These are phyloP conservation scores for Aspergillus novoparasiticus DNA, from an alignment of 2,329 filamentous ascomycete genomes.

Conservation along the genomic window DNA sequence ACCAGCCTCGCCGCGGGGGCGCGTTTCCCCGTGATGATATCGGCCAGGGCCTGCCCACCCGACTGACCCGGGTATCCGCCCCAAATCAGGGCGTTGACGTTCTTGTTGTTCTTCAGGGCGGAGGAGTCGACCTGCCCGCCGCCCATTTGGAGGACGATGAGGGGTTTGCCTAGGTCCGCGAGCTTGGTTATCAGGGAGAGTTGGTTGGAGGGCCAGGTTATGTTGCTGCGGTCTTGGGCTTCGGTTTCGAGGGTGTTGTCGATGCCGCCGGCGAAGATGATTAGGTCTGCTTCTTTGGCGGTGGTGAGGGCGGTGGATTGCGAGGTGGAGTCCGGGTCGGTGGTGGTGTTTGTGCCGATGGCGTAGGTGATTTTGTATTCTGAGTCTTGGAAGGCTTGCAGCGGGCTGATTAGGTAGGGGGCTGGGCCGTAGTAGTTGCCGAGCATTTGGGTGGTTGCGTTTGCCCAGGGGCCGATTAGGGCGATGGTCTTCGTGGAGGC, in stretches of 20 bases:
- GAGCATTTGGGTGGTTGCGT: conserved; percentile 59
- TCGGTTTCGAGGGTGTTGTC: conserved; percentile 48
- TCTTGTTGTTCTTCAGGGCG: conserved; percentile 39
- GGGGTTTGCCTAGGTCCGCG: conserved; percentile 39
- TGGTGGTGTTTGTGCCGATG: conserved; percentile 37
- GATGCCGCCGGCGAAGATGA: conserved; percentile 47
- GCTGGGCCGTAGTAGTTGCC: conserved; percentile 62
- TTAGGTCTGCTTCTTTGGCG: conserved; percentile 38
- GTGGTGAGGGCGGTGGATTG: conserved; percentile 33
- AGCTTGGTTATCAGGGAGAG: conserved; percentile 44
- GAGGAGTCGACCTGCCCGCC: conserved; percentile 49
- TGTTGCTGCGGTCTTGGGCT: conserved; percentile 41
- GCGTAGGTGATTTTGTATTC: conserved; percentile 52
- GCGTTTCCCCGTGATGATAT: conserved; percentile 46
- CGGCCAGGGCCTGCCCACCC: conserved; percentile 45
- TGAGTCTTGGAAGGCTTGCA: conserved; percentile 54
- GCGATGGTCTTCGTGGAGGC: conserved; percentile 45
- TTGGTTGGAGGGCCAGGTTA: conserved; percentile 48
- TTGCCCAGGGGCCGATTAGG: conserved; percentile 62
- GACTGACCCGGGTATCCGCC: conserved; percentile 50
- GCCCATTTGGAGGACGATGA: conserved; percentile 48
- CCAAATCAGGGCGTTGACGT: conserved; percentile 48
- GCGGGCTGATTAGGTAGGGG: conserved; percentile 58
- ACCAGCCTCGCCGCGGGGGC: conserved; percentile 46
- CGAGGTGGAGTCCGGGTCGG: conserved; percentile 33